Conservation (phyloP, 140 eudicot genomes). For the Ambrosia hybrid region DNA sequence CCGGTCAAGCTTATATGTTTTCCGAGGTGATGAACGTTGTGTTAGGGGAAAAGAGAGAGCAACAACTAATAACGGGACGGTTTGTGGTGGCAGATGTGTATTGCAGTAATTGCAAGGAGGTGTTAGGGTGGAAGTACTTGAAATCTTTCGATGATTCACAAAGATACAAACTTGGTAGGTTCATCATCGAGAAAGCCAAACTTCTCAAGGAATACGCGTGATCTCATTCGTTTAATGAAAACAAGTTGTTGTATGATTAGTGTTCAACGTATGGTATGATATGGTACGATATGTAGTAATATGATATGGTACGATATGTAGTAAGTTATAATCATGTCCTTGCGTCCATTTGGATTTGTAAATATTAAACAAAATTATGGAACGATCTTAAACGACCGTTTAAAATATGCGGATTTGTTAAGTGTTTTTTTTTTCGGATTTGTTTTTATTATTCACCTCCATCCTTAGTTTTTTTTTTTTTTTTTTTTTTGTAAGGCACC, state of each 20-base stretch:
- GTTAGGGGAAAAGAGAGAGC: conserved; percentile 48
- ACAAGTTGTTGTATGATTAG: background rate
- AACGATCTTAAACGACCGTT: no score
- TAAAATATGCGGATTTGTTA: no score
- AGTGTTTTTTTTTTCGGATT: no score
- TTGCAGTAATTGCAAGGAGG: conserved; percentile 57
- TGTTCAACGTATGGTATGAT: no score
- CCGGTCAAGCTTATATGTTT: conserved; percentile 65
- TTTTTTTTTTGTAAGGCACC: no score
- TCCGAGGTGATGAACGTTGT: conserved; percentile 53
- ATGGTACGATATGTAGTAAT: no score
- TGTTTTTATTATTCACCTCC: no score
- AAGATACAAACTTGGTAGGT: conserved; percentile 56
- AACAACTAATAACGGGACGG: conserved; percentile 49
- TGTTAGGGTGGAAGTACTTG: conserved; percentile 67
- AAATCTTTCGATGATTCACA: conserved; percentile 41
- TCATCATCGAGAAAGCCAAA: conserved; percentile 60
- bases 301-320: no score
- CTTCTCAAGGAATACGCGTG: conserved; percentile 54
- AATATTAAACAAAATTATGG: no score
- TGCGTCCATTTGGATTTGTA: no score
- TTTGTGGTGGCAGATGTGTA: conserved; percentile 45
- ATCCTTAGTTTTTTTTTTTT: no score
- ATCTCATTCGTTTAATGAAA: background rate
- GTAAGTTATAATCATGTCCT: no score